Base-by-base conservation (phyloP, 805 yeast species). In the Schizosaccharomyces japonicus region DNA sequence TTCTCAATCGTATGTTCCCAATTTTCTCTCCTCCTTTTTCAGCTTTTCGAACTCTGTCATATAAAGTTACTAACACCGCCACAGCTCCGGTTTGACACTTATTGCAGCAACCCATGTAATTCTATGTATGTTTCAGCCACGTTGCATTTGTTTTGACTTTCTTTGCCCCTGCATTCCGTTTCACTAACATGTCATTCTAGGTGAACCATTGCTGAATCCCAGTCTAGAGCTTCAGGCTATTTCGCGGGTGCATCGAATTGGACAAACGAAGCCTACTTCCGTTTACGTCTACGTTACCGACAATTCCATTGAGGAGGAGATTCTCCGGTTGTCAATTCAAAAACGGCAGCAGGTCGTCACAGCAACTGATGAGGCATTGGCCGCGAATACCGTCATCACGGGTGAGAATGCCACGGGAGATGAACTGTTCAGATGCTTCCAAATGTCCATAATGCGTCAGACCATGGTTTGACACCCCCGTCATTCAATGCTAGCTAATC, bases 61-160 rank as follows among this genome's bases (percentile, higher is more conserved):
- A n/a, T n/a, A n/a, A n/a, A n/a, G 90, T 52, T 82, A 83, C 60
- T 87, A 94, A 0, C 77, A 75, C 53, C 77, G 85, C 0, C 82
- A 85, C 33, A 60, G 62, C 2, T 64, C 95, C 11, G 98, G 98
- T 0, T 65, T 90, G 52, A 90, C 94, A 6, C 66, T 90, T 49
- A 75, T 84, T 6, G 87, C 87, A 64, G 96, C 98, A 0, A 79
- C 80, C 2, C 95, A 90, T 59, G 87, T 90, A 0, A 78, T 85
- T 51, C 17, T 36, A 27, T 36, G 42, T 36, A 36, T 1, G 42
- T 36, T 23, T 10, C 8, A n/a, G 4, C 4, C n/a, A 13, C 36
- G n/a, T 32, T 32, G n/a, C n/a, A 32, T 3, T n/a, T n/a, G n/a
- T n/a, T n/a, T n/a, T n/a, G n/a, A n/a, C n/a, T n/a, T n/a, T n/a